Evolutionary conservation across 345 rosid genomes (phyloP), one percentile per base, ranked within the genome.

Genomic region (Moringa oleifera): DNA sequence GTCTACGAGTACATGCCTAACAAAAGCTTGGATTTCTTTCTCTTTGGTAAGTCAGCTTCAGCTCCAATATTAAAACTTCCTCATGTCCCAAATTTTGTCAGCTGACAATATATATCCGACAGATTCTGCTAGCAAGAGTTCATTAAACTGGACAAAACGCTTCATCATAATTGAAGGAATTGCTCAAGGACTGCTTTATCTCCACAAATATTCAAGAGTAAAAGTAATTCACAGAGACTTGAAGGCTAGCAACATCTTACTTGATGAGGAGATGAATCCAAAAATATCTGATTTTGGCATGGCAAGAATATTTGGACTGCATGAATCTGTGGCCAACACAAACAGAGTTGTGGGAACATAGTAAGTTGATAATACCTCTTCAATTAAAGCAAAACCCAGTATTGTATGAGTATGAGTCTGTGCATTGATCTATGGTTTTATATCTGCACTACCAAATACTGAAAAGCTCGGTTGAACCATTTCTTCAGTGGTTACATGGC

Each of bases 241-340:
- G 8, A 89, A 86, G 69, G 67, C 81, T 0, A 80, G 87, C 69
- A 84, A 89, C 53, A 56, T 86, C 50, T 69, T 83, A 24, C 36
- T 84, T 7, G 90, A 86, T 63, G 75, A 19, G 7, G 85, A 77
- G 0, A 74, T 86, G 90, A 81, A 71, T 36, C 78, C 89, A 7
- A 86, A 84, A 71, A 82, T 84, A 21, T 84, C 91, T 10, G 94
- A 89, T 63, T 89, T 89, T 62, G 89, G 94, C 23, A 73, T n/a
- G n/a, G n/a, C n/a, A n/a, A n/a, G 74, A 59, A 82, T 84, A 31
- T 76, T 84, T 9, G 75, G 74, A 13, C 68, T 64, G 12, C 67
- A 80, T 57, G 75, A 73, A 64, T 56, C 63, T 28, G 52, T 58
- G 22, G 73, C 57, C 33, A 82, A 64, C 23, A 89, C 96, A 4